A percentile compares a stretch with the other conserved stretches of the same genome.
Conservation (phyloP, 2,329 filamentous ascomycete species). For the Aureobasidium uvarum region DNA sequence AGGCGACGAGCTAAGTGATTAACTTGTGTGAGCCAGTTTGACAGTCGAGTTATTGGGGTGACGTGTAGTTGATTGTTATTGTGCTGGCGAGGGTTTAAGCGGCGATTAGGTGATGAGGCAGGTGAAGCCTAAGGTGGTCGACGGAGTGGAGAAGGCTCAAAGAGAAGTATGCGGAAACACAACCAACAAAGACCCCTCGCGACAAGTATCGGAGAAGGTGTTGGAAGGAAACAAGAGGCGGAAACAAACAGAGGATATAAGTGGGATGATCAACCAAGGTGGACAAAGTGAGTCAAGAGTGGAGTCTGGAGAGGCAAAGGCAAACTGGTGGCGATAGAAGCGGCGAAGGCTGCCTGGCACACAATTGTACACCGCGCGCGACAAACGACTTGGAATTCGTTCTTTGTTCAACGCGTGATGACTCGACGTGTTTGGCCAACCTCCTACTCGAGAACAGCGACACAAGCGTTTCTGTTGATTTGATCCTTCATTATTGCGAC, state of each 20-base stretch:
- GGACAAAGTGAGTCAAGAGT: slow-evolving; percentile 16
- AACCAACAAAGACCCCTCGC: slow-evolving; percentile 14
- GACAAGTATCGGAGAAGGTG: slow-evolving; percentile 1
- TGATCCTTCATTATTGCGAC: slow-evolving; percentile 13
- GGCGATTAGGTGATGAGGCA: slow-evolving; percentile 12
- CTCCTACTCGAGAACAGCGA: slow-evolving; percentile 15
- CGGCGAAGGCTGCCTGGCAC: neutral
- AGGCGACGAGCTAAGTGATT: neutral
- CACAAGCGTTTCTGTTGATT: neutral
- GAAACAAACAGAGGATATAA: slow-evolving; percentile 16
- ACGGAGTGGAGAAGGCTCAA: slow-evolving; percentile 5
- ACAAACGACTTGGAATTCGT: neutral
- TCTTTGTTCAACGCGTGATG: slow-evolving; percentile 3
- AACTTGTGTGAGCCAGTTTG: slow-evolving; percentile 3
- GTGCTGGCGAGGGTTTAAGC: slow-evolving; percentile 18
- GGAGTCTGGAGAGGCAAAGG: neutral
- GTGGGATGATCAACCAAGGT: slow-evolving; percentile 5
- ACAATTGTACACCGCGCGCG: neutral
- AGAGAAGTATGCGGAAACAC: slow-evolving; percentile 9
- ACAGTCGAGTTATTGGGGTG: neutral
- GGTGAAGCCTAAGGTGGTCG: neutral
- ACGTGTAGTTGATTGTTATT: slow-evolving; percentile 16
- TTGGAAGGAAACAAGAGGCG: neutral
- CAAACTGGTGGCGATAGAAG: slow-evolving; percentile 5
- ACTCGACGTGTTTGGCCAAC: neutral